Percentiles rank a stretch among this genome's conserved stretches.
These are phyloP conservation scores for Penicillium diatomitis DNA, from an alignment of 495 filamentous ascomycete species.

Conservation along the genomic window DNA sequence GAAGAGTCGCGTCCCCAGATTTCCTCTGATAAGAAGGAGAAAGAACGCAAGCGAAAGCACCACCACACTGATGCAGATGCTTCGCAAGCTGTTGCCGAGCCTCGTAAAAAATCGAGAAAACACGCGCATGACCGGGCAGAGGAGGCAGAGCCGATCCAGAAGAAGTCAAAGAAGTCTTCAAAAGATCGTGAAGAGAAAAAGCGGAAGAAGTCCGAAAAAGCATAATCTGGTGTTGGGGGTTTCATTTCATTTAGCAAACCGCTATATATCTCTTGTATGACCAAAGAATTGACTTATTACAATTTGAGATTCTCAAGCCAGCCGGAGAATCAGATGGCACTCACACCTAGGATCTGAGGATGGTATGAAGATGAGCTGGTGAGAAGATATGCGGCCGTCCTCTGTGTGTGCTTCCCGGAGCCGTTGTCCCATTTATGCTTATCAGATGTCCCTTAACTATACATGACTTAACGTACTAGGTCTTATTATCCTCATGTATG, in stretches of 20 bases:
- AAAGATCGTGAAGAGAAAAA: slow-evolving; percentile 36
- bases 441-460: too few species aligned
- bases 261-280: slow-evolving; percentile 15
- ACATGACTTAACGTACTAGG: too few species aligned
- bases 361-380: too few species aligned
- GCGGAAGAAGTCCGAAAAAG: slow-evolving; percentile 35
- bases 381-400: too few species aligned
- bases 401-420: too few species aligned
- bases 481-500: too few species aligned
- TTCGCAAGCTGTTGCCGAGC: slow-evolving; percentile 14
- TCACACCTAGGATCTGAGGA: too few species aligned
- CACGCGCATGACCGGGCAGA: slow-evolving; percentile 17
- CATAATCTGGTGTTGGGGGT: slow-evolving; percentile 18
- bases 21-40: slow-evolving; percentile 15
- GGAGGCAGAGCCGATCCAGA: slow-evolving; percentile 11
- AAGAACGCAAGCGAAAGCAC: slow-evolving; percentile 35
- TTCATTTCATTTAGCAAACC: slow-evolving; percentile 7
- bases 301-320: neutral
- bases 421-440: too few species aligned
- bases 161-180: slow-evolving; percentile 34
- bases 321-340: neutral
- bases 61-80: slow-evolving; percentile 30
- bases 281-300: slow-evolving; percentile 13
- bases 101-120: slow-evolving; percentile 40
- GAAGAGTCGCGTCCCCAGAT: slow-evolving; percentile 33